Conservation (phyloP, 2,329 filamentous ascomycete species). For the Aspergillus proliferans region DNA sequence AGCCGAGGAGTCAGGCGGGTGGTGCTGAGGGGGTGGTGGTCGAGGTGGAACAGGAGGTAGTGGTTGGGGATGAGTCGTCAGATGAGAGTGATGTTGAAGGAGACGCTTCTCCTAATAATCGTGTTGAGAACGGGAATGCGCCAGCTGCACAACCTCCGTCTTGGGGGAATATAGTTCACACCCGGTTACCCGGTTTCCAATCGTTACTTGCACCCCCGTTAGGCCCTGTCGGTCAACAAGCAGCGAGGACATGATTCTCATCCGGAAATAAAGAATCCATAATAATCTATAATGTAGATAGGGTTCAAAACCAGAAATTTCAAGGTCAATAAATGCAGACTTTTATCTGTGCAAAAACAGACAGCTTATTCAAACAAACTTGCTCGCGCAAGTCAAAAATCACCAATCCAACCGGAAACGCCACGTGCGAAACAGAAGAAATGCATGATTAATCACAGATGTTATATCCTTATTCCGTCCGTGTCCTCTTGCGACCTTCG, state of each 20-base stretch:
- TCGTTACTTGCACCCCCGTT: not conserved
- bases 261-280: not conserved
- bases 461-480: constrained; percentile 19
- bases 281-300: not conserved
- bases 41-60: not conserved
- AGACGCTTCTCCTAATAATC: not conserved
- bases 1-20: too few relatives aligned
- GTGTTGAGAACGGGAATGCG: not conserved
- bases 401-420: constrained; percentile 15
- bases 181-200: not conserved
- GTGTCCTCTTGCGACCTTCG: constrained; percentile 28
- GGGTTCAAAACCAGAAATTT: not conserved
- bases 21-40: too few relatives aligned
- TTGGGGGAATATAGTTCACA: not conserved
- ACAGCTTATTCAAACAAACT: constrained; percentile 8
- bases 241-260: not conserved
- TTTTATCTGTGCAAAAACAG: constrained; percentile 19
- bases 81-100: not conserved
- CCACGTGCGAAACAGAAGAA: constrained; percentile 3
- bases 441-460: not conserved
- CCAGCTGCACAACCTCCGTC: not conserved
- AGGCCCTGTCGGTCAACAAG: not conserved
- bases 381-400: constrained; percentile 6
- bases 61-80: not conserved
- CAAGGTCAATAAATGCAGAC: not conserved